Evolutionary conservation across 345 rosid species (phyloP), one percentile per base, ranked within the genome.

Genomic region (Firmiana major): DNA sequence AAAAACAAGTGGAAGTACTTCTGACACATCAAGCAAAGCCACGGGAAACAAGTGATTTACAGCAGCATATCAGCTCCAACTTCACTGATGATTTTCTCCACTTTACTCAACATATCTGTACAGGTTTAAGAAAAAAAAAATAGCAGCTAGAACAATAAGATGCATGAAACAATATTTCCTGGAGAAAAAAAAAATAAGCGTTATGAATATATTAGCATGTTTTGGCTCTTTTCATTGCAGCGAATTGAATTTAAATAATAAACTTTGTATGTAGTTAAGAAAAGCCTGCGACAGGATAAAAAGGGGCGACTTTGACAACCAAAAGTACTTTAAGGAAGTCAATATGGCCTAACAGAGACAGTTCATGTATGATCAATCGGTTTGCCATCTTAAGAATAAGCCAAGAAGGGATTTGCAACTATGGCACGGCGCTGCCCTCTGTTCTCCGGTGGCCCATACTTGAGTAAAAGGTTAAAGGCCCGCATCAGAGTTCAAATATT

Each of bases 101-200:
- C 98, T 79, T 83, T 88, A 38, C 79, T 57, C 86, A 95, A 76
- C 96, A 95, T 88, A 76, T 91, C 98, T 95, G 91, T 24, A 55
- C 22, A n/a, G 48, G 46, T 75, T 80, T 42, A n/a, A n/a, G n/a
- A n/a, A 63, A 55, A 42, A 71, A 38, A 65, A 72, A 75, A 26
- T 75, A 68, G 70, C 26, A 76, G 55, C 42, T 64, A 28, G 74
- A 75, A 31, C 7, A 40, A 46, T 55, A 73, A 57, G 49, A 38
- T 36, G 49, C 58, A 22, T 11, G 34, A 13, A 73, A 58, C 34
- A 38, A 34, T 16, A 4, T 21, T 73, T 57, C 13, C 51, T 11
- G 21, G n/a, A 69, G 9, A 48, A 21, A 13, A 8, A 48, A 5
- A 3, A 17, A 64, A 38, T n/a, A 34, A 51, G 24, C 78, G 65